Evolutionary conservation across 805 yeast species (phyloP), one percentile per base, ranked within the genome.

Genomic region (Debaryomyces castellii): DNA sequence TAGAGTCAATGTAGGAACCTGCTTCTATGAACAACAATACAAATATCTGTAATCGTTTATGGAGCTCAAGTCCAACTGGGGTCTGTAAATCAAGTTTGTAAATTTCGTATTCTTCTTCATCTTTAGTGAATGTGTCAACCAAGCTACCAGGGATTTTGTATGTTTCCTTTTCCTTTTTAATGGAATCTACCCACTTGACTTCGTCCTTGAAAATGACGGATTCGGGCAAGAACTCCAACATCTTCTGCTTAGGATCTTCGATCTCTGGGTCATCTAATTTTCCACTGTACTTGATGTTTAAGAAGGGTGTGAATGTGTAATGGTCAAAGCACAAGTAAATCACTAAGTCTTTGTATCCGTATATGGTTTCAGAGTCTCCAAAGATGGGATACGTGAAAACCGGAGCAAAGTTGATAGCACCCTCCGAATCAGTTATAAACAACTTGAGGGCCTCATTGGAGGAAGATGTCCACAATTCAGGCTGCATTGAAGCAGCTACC

Each of bases 1-100:
- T 63, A 33, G 76, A 74, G 59, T 91, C 97, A 45, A 94, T 89
- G 57, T 81, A 88, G 1, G 95, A 82, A 1, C 97, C 98, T 0
- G 96, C 98, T 62, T 94, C 99, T 53, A 94, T 92, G 67, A 85
- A 90, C 9, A 94, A 71, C 22, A 92, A 68, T 12, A 88, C 87
- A 54, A 94, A 80, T 1, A 91, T 81, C 54, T 89, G 96, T 52
- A 90, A 73, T 48, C 96, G 67, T 41, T 74, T 66, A 55, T 84
- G 91, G 42, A 89, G 63, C 50, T 77, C 80, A 39, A 66, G 54
- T 0, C 83, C 81, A 5, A 57, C 58, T 0, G 57, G 58, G 39
- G 71, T 74, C 10, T 60, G 55, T 41, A 81, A 58, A 40, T 74
- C 60, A 35, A 78, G 66, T 48, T 77, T 80, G 63, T 77, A 83